Evolutionary conservation across 345 rosid species (phyloP).

Genomic region (Reutealis trisperma): DNA sequence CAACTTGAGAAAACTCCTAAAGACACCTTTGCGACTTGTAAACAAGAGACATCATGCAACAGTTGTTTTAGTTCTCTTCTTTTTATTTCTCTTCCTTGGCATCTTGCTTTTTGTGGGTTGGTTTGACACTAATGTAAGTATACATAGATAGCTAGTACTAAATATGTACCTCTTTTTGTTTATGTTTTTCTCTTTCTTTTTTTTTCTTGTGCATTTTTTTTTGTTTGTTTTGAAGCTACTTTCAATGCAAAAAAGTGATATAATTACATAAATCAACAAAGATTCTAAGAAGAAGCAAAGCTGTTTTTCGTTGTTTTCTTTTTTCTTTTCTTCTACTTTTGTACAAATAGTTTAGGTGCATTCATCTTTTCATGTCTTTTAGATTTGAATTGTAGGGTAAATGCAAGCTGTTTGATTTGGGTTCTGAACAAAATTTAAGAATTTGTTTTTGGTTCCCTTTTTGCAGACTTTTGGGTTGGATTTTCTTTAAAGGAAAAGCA

Average conservation of each 20-base stretch:
- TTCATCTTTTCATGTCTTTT: not conserved
- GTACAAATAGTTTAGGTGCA: not conserved
- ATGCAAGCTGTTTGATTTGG: constrained; percentile 5
- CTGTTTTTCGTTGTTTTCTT: not conserved
- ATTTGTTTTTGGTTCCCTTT: not conserved
- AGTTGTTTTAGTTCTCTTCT: too few species aligned
- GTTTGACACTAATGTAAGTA: too few species aligned
- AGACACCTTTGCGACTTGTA: too few species aligned
- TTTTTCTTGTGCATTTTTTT: not conserved
- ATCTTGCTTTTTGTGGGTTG: too few species aligned
- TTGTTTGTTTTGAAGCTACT: constrained; percentile 2
- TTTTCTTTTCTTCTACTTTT: constrained; percentile 9
- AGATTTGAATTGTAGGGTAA: not conserved
- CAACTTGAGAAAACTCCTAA: too few species aligned
- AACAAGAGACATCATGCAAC: too few species aligned
- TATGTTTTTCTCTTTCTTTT: not conserved
- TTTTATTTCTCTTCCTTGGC: too few species aligned
- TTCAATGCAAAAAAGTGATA: not conserved
- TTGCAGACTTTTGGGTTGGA: constrained; percentile 11
- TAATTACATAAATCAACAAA: not conserved
- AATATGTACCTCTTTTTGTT: not conserved
- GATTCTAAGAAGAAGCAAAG: not conserved
- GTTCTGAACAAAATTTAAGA: not conserved
- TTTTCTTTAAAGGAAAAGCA: constrained; percentile 10
- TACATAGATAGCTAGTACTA: not conserved